Percentiles rank a stretch among this genome's conserved stretches.
Conservation (phyloP, 352 stramenopile species). For the Globisporangium lucens region DNA sequence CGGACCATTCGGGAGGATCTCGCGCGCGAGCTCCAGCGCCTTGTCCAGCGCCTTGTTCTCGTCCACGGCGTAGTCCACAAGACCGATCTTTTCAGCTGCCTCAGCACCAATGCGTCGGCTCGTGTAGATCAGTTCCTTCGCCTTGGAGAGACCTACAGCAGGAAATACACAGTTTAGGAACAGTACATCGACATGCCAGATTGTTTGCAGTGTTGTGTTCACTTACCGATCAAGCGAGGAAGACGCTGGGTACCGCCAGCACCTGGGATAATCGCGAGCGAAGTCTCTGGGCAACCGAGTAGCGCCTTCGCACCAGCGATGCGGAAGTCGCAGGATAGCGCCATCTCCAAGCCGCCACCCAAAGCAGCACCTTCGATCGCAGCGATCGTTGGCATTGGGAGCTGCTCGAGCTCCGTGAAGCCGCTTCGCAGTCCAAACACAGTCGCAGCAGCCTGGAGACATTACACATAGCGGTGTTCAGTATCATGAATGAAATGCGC, state of each 20-base stretch:
- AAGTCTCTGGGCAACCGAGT: conserved; percentile 90
- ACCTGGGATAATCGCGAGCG: conserved; percentile 91
- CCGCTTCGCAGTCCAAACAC: conserved; percentile 69
- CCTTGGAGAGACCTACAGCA: conserved; percentile 68
- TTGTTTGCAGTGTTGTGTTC: not conserved
- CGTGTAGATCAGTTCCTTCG: conserved; percentile 95
- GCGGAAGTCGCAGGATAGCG: conserved; percentile 90
- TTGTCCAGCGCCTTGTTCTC: conserved; percentile 63
- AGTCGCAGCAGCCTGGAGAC: conserved; percentile 49
- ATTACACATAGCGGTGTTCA: conserved; percentile 7
- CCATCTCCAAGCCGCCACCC: conserved; percentile 91
- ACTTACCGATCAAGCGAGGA: conserved; percentile 84
- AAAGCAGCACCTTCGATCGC: conserved; percentile 90
- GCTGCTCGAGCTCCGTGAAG: conserved; percentile 83
- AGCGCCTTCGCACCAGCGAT: conserved; percentile 85
- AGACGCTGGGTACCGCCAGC: conserved; percentile 92
- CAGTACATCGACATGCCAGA: not conserved
- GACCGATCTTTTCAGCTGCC: conserved; percentile 75
- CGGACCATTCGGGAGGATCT: conserved; percentile 91
- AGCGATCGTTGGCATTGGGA: conserved; percentile 92
- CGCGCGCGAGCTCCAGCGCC: conserved; percentile 77
- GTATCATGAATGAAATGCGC: not conserved
- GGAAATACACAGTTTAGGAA: not conserved
- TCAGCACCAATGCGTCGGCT: conserved; percentile 75
- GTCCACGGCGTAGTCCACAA: conserved; percentile 88